A percentile compares a stretch with the other conserved stretches of the same genome.
These are phyloP conservation scores for Dryadomyces sulphureus DNA, from an alignment of 2,329 filamentous ascomycete species.

Conservation along the genomic window DNA sequence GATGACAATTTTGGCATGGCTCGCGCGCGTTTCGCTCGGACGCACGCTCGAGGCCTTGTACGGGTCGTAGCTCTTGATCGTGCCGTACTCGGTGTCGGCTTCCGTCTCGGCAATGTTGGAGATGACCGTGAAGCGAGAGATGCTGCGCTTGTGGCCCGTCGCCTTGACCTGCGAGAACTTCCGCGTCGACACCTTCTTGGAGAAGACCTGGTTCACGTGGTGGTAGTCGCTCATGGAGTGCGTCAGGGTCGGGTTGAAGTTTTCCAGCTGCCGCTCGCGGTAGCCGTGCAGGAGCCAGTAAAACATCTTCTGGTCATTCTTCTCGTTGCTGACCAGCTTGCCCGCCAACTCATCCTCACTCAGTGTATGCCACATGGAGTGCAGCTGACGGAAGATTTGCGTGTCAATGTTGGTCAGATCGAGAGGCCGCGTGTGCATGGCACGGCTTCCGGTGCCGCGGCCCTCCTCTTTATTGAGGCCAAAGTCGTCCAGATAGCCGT, in stretches of 20 bases:
- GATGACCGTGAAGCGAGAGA: conserved; percentile 51
- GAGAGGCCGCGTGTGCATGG: conserved; percentile 42
- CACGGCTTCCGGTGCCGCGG: conserved; percentile 38
- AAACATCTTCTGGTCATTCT: conserved; percentile 86
- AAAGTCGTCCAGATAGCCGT: conserved; percentile 58
- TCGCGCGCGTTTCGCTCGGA: conserved; percentile 29
- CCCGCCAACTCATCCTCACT: conserved; percentile 56
- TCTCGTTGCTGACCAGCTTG: conserved; percentile 50
- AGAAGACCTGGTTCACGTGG: conserved; percentile 47
- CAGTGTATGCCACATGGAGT: conserved; percentile 82
- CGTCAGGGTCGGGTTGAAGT: conserved; percentile 67
- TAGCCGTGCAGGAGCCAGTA: conserved; percentile 77
- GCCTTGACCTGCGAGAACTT: conserved; percentile 35
- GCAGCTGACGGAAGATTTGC: conserved; percentile 72
- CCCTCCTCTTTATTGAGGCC: conserved; percentile 36
- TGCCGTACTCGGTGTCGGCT: conserved; percentile 24
- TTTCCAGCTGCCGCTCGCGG: conserved; percentile 70
- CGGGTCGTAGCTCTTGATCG: conserved; percentile 62
- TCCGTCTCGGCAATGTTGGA: conserved; percentile 41
- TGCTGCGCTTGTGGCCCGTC: conserved; percentile 34
- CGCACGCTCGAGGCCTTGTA: conserved; percentile 53
- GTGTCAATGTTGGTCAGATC: conserved; percentile 56
- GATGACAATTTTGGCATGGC: conserved; percentile 54
- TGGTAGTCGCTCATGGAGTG: conserved; percentile 88
- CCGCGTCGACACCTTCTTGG: conserved; percentile 47